Evolutionary conservation across 2,329 filamentous ascomycete species (phyloP).

Genomic region (Thermoascus crustaceus): DNA sequence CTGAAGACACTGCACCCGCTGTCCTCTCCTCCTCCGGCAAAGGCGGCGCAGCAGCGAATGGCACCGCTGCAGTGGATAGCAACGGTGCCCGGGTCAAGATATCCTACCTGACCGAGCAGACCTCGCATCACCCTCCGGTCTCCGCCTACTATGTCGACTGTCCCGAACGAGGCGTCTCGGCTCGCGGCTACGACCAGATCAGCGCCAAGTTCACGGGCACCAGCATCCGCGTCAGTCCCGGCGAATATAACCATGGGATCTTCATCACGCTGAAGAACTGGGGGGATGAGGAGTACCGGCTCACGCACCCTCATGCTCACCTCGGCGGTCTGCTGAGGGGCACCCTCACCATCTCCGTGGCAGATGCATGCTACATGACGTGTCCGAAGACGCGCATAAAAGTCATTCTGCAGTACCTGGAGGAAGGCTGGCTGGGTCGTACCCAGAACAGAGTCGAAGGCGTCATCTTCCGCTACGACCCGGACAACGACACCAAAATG

Average conservation of each 20-base stretch:
- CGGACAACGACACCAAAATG: conserved; percentile 70
- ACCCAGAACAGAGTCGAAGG: conserved; percentile 88
- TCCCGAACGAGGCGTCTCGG: conserved; percentile 78
- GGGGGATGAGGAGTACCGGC: conserved; percentile 83
- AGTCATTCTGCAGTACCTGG: conserved; percentile 83
- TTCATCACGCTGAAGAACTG: conserved; percentile 78
- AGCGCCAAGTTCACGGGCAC: conserved; percentile 97
- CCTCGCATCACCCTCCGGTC: conserved; percentile 93
- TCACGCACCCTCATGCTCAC: conserved; percentile 90
- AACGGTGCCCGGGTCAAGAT: conserved; percentile 58
- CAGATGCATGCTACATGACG: conserved; percentile 79
- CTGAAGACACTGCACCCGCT: conserved; percentile 65
- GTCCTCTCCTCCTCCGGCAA: conserved; percentile 41
- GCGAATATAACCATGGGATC: conserved; percentile 90
- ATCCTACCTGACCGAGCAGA: conserved; percentile 95
- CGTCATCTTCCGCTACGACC: conserved; percentile 83
- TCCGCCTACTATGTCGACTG: conserved; percentile 93
- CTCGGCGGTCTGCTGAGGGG: conserved; percentile 81
- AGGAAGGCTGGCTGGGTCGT: conserved; percentile 90
- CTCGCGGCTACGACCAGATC: conserved; percentile 89
- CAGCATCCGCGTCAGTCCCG: conserved; percentile 81
- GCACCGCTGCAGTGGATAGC: conserved; percentile 23
- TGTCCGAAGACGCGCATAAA: conserved; percentile 89
- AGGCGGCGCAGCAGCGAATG: conserved; percentile 25
- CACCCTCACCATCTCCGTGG: conserved; percentile 79